Percentiles rank a stretch among this genome's conserved stretches.
phyloP scores from a whole-genome alignment of 2,329 filamentous ascomycete species.

The Curvularia hawaiiensis region DNA sequence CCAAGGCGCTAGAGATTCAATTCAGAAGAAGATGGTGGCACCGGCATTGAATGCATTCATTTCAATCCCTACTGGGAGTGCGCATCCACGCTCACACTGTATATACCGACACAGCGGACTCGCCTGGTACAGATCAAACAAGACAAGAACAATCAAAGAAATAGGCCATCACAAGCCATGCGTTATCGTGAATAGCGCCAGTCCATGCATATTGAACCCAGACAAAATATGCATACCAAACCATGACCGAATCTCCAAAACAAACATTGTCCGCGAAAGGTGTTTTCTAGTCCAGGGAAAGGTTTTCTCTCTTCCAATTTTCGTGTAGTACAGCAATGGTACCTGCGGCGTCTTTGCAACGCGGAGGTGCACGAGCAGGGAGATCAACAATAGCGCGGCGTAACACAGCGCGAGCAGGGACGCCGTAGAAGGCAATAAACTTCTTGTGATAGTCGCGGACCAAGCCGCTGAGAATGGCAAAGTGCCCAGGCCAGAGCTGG shows the following conservation, averaged over 20 bases:
- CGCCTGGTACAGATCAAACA: neutral
- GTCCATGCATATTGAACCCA: neutral
- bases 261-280: neutral
- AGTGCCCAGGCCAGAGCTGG: conserved; percentile 55
- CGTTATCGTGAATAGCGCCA: neutral
- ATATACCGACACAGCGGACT: neutral
- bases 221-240: neutral
- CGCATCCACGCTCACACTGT: neutral
- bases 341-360: conserved; percentile 34
- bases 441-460: conserved; percentile 70
- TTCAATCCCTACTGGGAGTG: neutral
- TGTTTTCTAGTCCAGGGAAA: conserved; percentile 22
- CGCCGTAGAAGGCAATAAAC: conserved; percentile 82
- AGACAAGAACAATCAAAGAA: neutral
- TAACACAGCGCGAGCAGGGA: conserved; percentile 73
- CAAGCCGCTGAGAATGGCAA: conserved; percentile 57
- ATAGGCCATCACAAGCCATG: neutral
- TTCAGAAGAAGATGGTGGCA: neutral
- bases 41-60: neutral
- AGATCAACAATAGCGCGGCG: conserved; percentile 75
- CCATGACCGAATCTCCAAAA: neutral
- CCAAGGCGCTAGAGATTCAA: neutral
- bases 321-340: conserved; percentile 39
- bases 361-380: conserved; percentile 53
- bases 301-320: conserved; percentile 37